Percentiles rank a stretch among this genome's conserved stretches.
These are phyloP conservation scores for Pharnaceum exiguum DNA, from an alignment of 148 eudicot genomes.

Conservation along the genomic window DNA sequence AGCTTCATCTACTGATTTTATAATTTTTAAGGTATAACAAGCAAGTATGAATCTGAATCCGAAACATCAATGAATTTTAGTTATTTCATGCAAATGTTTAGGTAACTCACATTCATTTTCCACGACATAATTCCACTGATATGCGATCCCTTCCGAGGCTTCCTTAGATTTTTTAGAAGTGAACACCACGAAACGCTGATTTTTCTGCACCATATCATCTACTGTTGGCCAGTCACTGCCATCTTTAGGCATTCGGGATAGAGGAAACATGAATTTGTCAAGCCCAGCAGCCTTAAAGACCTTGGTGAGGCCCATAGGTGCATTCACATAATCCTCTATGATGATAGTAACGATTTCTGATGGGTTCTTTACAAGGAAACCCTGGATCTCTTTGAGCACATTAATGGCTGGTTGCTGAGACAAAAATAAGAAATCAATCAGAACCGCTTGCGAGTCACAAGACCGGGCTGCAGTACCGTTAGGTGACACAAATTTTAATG, in stretches of 20 bases:
- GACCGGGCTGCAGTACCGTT: neutral
- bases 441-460: neutral
- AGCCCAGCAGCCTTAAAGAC: conserved; percentile 74
- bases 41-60: too few species aligned
- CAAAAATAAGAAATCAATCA: neutral
- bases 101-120: conserved; percentile 85
- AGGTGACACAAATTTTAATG: neutral
- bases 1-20: too few species aligned
- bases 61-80: too few species aligned
- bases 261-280: conserved; percentile 58
- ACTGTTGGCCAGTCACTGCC: conserved; percentile 87
- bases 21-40: too few species aligned
- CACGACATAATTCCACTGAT: conserved; percentile 72
- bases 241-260: conserved; percentile 73
- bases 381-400: conserved; percentile 61
- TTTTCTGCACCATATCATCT: conserved; percentile 66
- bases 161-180: conserved; percentile 70
- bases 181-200: conserved; percentile 82
- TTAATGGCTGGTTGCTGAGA: conserved; percentile 88
- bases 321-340: conserved; percentile 81
- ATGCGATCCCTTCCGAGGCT: conserved; percentile 77
- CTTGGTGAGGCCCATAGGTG: conserved; percentile 63
- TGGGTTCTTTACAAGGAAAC: conserved; percentile 60
- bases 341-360: conserved; percentile 76
- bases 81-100: too few species aligned